Base-by-base conservation (phyloP, 805 yeast species). In the Phaffomyces opuntiae region DNA sequence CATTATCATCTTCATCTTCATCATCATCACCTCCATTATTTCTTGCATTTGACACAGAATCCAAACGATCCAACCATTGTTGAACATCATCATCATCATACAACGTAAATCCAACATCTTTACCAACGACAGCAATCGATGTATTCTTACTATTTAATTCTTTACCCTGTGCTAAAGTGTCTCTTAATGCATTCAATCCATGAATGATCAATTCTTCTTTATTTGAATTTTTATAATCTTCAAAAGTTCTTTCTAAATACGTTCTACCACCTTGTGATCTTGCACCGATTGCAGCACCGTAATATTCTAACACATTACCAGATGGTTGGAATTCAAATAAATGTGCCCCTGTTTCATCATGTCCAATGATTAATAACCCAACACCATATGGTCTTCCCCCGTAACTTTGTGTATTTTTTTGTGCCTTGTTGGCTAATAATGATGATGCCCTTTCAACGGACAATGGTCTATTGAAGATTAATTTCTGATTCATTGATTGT, bases 351-450 rank as follows among this genome's bases (percentile, higher is more conserved):
- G 88, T 77, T 62, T 87, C 96, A 63, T 93, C 99, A 64, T 79
- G 77, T 17, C 99, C 99, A 14, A 87, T 82, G 40, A 93, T 78
- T 48, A 93, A 70, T 52, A 93, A 73, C 4, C 99, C 99, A 21
- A 93, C 99, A 53, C 99, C 99, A 62, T 93, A 93, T 9, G 99
- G 99, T 66, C 99, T 82, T 11, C 91, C 84, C 8, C 98, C 98
- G 59, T 93, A 89, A 49, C 87, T 81, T 69, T 93, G 98, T 36
- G 99, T 93, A 68, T 93, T 91, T 55, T 80, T 82, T 68, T 93
- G 99, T 0, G 99, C 99, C 71, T 93, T 93, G 65, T 91, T 96
- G 26, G 96, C 96, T 59, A 93, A 79, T 46, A 89, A 70, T 55
- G 79, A 73, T 14, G 88, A 96, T 3, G 96, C 96, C 57, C 82